These are phyloP conservation scores for Lonicera japonica DNA, from an alignment of 129 eudicot genomes.

Conservation along the genomic window DNA sequence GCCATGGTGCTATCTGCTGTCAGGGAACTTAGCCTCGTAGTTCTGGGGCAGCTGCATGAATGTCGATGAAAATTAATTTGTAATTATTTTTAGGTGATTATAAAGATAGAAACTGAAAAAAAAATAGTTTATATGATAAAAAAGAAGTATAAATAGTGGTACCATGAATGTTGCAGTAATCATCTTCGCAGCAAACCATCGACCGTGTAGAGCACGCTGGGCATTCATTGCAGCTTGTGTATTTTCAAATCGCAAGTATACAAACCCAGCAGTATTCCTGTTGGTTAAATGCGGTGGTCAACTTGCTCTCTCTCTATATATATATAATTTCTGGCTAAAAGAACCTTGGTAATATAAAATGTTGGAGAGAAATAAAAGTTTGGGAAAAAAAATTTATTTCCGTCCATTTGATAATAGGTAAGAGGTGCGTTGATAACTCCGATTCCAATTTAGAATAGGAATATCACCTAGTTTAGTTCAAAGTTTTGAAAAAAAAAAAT, in stretches of 20 bases:
- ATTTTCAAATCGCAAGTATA: constrained; percentile 69
- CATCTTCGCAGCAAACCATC: constrained; percentile 98
- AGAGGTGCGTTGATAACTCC: too few species aligned
- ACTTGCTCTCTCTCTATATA: background rate
- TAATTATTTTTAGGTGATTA: background rate
- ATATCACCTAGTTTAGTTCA: too few species aligned
- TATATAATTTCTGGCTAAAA: background rate
- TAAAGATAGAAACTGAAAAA: background rate
- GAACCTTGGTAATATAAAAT: too few species aligned
- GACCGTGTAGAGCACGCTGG: constrained; percentile 74
- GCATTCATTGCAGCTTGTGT: constrained; percentile 58
- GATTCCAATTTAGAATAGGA: too few species aligned
- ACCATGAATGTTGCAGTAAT: constrained; percentile 84
- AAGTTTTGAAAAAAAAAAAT: too few species aligned
- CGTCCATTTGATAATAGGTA: too few species aligned
- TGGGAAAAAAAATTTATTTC: too few species aligned
- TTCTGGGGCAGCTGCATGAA: constrained; percentile 43
- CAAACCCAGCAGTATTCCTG: constrained; percentile 75
- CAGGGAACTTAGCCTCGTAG: constrained; percentile 67
- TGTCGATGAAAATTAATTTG: background rate
- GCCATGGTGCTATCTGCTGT: constrained; percentile 33
- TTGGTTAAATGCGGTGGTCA: constrained; percentile 11
- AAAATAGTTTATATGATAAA: background rate
- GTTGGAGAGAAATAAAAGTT: too few species aligned
- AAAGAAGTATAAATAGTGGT: background rate